Evolutionary conservation across 2,329 filamentous ascomycete species (phyloP).

Genomic region (Aspergillus sp.): DNA sequence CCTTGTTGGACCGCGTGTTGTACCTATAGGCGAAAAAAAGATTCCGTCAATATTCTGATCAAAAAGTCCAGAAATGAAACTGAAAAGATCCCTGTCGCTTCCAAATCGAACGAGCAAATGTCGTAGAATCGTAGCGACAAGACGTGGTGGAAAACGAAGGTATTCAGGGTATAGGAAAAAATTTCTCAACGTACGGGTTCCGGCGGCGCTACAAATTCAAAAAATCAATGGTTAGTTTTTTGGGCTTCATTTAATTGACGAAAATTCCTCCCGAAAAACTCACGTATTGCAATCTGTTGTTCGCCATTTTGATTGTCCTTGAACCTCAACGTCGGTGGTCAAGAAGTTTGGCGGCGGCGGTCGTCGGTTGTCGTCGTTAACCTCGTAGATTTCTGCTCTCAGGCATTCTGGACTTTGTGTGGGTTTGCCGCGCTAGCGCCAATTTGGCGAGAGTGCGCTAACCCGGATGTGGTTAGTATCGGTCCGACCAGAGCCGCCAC

Average conservation of each 20-base stretch:
- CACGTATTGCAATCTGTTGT: constrained; percentile 54
- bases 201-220: constrained; percentile 62
- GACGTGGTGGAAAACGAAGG: constrained; percentile 14
- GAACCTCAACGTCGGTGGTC: constrained; percentile 42
- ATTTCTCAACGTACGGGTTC: constrained; percentile 68
- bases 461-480: constrained; percentile 23
- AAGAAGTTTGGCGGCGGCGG: constrained; percentile 39
- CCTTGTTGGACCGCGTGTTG: constrained; percentile 98
- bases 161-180: constrained; percentile 20
- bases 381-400: constrained; percentile 39
- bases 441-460: constrained; percentile 38
- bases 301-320: constrained; percentile 52
- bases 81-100: constrained; percentile 10
- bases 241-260: not conserved
- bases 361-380: constrained; percentile 45
- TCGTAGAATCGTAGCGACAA: constrained; percentile 18
- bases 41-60: constrained; percentile 32
- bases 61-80: not conserved
- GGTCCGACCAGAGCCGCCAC: constrained; percentile 33
- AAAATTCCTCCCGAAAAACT: constrained; percentile 21
- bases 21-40: constrained; percentile 60
- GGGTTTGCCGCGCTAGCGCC: constrained; percentile 43
- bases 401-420: constrained; percentile 43
- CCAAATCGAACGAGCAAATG: constrained; percentile 2
- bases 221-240: not conserved